Evolutionary conservation across 2,329 filamentous ascomycete genomes (phyloP), one percentile per base, ranked within the genome.

Genomic region (Cyclaneusma minus): DNA sequence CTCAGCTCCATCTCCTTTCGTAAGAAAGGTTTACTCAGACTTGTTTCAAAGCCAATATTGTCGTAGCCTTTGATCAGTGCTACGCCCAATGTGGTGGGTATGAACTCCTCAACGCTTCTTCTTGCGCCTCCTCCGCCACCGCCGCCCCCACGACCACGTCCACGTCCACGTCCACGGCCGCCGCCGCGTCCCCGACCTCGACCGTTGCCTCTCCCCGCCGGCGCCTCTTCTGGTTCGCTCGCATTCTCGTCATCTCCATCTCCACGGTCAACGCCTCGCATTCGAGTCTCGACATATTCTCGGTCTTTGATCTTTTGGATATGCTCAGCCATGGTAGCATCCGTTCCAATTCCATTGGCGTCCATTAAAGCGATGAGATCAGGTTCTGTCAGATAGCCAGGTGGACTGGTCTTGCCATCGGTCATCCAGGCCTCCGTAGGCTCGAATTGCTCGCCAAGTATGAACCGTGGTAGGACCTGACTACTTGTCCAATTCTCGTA

Each of bases 291-390:
- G 25, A 84, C 87, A 44, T 98, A 98, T 40, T 85, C 65, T 32
- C 89, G 64, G 31, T 85, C 71, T 50, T 95, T 84, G 41, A 98
- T 92, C 52, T 87, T 98, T 32, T 81, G 73, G 43, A 98, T 98
- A 47, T 98, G 89, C 43, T 98, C 89, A 0, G 89, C 89, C 89
- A 98, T 98, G 1, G 89, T 98, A 5, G 89, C 89, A 55, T 98
- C 89, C 7, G 89, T 98, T 8, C 89, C 89, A 36, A 98, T 98
- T 3, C 89, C 89, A 47, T 98, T 98, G 22, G 83, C 85, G 54
- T 98, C 89, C 89, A 98, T 98, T 7, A 98, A 65, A 3, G 78
- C 79, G 45, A 98, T 93, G 14, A 98, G 62, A 47, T 98, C 89
- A 1, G 89, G 85, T 48, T 98, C 89, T 0, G 89, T 95, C 16